Evolutionary conservation across 306 rosid species (phyloP).

Genomic region (Mucuna pruriens): DNA sequence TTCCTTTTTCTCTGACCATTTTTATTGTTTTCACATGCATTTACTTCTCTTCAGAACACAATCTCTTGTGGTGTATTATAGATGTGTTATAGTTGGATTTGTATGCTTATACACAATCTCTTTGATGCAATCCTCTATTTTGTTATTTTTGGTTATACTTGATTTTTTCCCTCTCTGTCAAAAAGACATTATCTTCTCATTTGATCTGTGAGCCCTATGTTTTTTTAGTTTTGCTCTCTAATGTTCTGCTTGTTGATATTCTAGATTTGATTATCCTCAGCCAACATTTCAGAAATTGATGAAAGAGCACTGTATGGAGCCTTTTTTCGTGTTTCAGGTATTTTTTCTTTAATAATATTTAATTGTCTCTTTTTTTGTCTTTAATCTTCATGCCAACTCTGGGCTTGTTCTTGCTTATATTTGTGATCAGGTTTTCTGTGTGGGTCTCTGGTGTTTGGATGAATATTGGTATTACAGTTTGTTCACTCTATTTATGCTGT

Average conservation of each 20-base stretch:
- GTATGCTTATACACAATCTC: not conserved
- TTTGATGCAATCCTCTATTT: slow-evolving; percentile 10
- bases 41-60: not conserved
- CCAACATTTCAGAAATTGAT: slow-evolving; percentile 95
- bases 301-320: slow-evolving; percentile 98
- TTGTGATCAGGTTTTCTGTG: slow-evolving; percentile 83
- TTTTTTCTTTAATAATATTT: slow-evolving; percentile 12
- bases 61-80: slow-evolving; percentile 16
- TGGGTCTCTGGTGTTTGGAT: slow-evolving; percentile 99
- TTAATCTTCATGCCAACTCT: slow-evolving; percentile 32
- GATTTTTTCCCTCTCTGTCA: not conserved
- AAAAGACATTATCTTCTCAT: not conserved
- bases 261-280: slow-evolving; percentile 96
- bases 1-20: slow-evolving; percentile 34
- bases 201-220: slow-evolving; percentile 26
- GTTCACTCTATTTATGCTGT: slow-evolving; percentile 94
- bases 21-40: slow-evolving; percentile 25
- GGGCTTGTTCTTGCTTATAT: slow-evolving; percentile 24
- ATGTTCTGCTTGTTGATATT: slow-evolving; percentile 45
- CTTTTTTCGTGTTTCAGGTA: slow-evolving; percentile 98
- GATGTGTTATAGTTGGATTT: slow-evolving; percentile 8
- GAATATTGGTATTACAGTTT: slow-evolving; percentile 99
- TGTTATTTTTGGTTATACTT: slow-evolving; percentile 8
- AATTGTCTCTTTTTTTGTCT: not conserved
- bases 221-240: slow-evolving; percentile 34